Evolutionary conservation across 306 rosid genomes (phyloP).

Genomic region (Lathyrus sativus): DNA sequence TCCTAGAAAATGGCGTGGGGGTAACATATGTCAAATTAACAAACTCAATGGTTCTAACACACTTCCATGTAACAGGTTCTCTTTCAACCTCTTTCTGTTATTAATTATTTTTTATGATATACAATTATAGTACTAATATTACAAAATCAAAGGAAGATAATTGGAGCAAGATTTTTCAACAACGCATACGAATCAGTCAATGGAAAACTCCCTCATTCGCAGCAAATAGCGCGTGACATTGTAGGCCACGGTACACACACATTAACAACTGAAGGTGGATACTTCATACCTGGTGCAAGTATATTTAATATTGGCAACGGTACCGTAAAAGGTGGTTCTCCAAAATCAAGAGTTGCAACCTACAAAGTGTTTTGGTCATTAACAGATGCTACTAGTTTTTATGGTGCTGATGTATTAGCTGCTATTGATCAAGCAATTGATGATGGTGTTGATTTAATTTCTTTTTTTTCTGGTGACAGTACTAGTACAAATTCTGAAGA

Average conservation of each 20-base stretch:
- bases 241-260: constrained; percentile 85
- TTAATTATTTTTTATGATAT: too few relatives aligned
- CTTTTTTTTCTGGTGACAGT: constrained; percentile 48
- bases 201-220: constrained; percentile 1
- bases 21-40: constrained; percentile 44
- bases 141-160: constrained; percentile 52
- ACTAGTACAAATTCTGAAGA: neutral
- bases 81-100: neutral
- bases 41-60: constrained; percentile 4
- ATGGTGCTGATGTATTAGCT: constrained; percentile 57
- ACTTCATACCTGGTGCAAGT: constrained; percentile 38
- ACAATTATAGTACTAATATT: too few relatives aligned
- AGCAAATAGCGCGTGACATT: constrained; percentile 52
- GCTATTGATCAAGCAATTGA: constrained; percentile 70
- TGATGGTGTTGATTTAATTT: constrained; percentile 73
- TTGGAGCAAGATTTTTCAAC: constrained; percentile 71
- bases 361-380: constrained; percentile 76
- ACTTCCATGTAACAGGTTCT: constrained; percentile 39
- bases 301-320: constrained; percentile 37
- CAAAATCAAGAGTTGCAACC: constrained; percentile 66
- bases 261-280: constrained; percentile 74
- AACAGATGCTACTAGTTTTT: constrained; percentile 32
- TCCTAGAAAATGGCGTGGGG: constrained; percentile 68
- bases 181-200: constrained; percentile 31
- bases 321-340: constrained; percentile 81